Evolutionary conservation across 106 monocot species (phyloP), one percentile per base, ranked within the genome.

Genomic region (Phalaenopsis aphrodite): DNA sequence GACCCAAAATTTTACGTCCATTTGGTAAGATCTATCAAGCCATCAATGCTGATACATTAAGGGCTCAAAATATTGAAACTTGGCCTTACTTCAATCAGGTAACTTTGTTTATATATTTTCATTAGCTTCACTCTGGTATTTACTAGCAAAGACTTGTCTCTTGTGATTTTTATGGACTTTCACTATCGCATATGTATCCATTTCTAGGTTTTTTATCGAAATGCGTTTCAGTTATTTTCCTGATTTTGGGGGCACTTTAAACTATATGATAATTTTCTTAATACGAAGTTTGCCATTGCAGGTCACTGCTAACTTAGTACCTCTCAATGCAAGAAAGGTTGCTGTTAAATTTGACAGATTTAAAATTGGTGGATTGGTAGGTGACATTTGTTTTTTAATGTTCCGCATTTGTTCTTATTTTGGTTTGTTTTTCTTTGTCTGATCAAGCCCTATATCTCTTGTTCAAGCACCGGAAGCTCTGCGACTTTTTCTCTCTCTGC

Each of bases 1-100:
- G 92, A 81, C 92, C 94, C 49, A 98, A 98, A 71, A 42, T 94
- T 84, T 81, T 94, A 41, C 81, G 92, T 52, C 88, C 98, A 15
- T 91, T 89, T 84, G 98, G 98, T 14, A 93, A 91, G 81, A 98
- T 98, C 47, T 98, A 91, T 78, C 98, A 94, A 83, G 86, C 94
- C 18, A 93, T 98, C 78, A 98, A 98, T 83, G 72, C 78, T 6
- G 94, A 94, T 69, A 91, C 92, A 45, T 84, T 91, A 78, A 88
- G 98, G 83, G 98, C 94, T 36, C 98, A 94, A 79, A 98, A 94
- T 79, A 92, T 92, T 88, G 94, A 98, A 87, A 98, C 98, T 24
- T 98, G 94, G 94, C 98, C 98, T 64, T 96, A 85, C 79, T 98
- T 94, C 75, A 94, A 94, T 76, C 98, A 98, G 89, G 98, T 96